Evolutionary conservation across 2,329 filamentous ascomycete genomes (phyloP).

Genomic region (Colletotrichum tofieldiae): DNA sequence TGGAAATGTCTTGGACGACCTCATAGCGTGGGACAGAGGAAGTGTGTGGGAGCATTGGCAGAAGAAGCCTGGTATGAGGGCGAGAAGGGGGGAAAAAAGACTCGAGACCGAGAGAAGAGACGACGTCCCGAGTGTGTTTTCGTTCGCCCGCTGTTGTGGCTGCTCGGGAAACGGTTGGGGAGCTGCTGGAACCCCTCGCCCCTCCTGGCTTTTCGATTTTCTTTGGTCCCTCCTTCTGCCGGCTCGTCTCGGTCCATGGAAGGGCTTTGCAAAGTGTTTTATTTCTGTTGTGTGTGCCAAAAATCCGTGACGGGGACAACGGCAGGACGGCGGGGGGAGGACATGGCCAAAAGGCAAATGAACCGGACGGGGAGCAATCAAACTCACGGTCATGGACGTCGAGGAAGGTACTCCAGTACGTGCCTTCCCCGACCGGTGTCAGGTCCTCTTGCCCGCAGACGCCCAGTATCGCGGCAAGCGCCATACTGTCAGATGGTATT

Average conservation of each 20-base stretch:
- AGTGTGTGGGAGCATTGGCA: background rate
- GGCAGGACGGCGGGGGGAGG: background rate
- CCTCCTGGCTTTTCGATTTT: background rate
- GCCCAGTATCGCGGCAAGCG: constrained; percentile 40
- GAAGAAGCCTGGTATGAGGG: constrained; percentile 7
- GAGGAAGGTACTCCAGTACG: background rate
- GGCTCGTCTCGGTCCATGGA: constrained; percentile 32
- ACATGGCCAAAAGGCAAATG: background rate
- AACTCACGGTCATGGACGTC: background rate
- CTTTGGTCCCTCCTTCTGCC: background rate
- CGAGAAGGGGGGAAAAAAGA: too few species aligned
- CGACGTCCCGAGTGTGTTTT: constrained; percentile 6
- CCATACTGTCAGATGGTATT: constrained; percentile 30
- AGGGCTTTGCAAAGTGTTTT: background rate
- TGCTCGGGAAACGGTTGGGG: background rate
- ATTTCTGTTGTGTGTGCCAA: constrained; percentile 9
- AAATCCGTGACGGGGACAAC: constrained; percentile 6
- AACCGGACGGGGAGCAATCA: background rate
- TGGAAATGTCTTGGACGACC: constrained; percentile 41
- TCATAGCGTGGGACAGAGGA: constrained; percentile 29
- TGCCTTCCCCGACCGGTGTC: background rate
- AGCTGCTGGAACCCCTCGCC: background rate
- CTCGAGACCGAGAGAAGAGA: constrained; percentile 1
- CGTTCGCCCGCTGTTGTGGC: background rate
- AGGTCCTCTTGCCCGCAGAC: constrained; percentile 27